phyloP scores from a whole-genome alignment of 805 yeast species.

The Kluyveromyces starmeri region DNA sequence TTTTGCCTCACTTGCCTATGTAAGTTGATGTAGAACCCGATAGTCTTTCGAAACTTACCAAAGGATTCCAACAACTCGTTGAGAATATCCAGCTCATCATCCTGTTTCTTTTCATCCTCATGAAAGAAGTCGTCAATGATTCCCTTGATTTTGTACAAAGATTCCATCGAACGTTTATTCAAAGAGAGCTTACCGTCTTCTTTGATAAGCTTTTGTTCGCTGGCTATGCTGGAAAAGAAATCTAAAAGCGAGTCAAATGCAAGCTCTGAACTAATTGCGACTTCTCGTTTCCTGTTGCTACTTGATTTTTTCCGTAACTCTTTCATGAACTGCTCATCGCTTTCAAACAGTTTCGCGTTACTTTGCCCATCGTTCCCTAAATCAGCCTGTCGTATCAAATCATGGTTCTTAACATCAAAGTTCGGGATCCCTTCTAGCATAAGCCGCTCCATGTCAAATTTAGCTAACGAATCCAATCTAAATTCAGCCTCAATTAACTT shows the following conservation, averaged over 20 bases:
- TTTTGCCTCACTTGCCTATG: conserved; percentile 47
- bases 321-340: conserved; percentile 1
- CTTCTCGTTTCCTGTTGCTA: neutral
- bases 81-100: conserved; percentile 6
- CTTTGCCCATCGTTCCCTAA: conserved; percentile 1
- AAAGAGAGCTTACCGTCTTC: neutral
- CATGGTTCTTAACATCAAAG: conserved; percentile 32
- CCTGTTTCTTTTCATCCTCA: conserved; percentile 16
- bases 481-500: conserved; percentile 36
- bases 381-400: conserved; percentile 11
- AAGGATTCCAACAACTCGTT: conserved; percentile 18
- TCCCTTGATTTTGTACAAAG: conserved; percentile 11
- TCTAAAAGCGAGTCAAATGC: neutral
- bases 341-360: neutral
- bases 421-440: conserved; percentile 51
- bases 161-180: conserved; percentile 11
- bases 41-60: conserved; percentile 26
- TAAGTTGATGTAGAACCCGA: conserved; percentile 43
- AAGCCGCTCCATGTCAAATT: conserved; percentile 39
- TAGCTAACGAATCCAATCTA: conserved; percentile 24
- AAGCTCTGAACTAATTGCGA: neutral
- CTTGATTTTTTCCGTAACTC: conserved; percentile 1
- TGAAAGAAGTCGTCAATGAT: conserved; percentile 8
- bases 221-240: neutral
- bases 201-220: conserved; percentile 5